Percentiles rank a stretch among this genome's conserved stretches.
phyloP scores from a whole-genome alignment of 495 filamentous ascomycete species.

The Achaetomiella virescens region DNA sequence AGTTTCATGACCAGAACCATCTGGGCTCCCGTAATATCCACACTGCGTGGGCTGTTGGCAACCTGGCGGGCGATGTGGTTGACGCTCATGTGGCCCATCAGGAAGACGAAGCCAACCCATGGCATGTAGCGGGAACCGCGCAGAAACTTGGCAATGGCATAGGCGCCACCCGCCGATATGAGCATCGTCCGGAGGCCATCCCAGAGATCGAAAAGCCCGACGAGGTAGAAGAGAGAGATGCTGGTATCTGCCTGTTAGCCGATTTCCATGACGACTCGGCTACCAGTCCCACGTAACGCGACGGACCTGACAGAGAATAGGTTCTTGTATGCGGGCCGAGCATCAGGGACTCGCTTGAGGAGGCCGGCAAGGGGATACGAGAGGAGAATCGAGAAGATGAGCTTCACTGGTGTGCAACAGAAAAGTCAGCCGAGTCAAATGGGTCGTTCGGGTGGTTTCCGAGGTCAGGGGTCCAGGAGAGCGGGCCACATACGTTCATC shows the following conservation, averaged over 20 bases:
- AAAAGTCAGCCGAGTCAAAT: slow-evolving; percentile 3
- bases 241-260: slow-evolving; percentile 26
- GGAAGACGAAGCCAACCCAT: slow-evolving; percentile 89
- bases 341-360: slow-evolving; percentile 86
- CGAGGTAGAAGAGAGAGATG: slow-evolving; percentile 79
- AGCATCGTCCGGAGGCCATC: slow-evolving; percentile 71
- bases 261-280: background rate
- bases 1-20: slow-evolving; percentile 99
- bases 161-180: slow-evolving; percentile 71
- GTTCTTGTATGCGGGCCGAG: slow-evolving; percentile 80
- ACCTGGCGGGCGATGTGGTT: slow-evolving; percentile 81
- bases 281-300: background rate
- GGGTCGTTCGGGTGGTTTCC: background rate
- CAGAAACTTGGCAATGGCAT: slow-evolving; percentile 76
- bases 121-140: slow-evolving; percentile 89
- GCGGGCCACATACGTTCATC: slow-evolving; percentile 64
- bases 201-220: slow-evolving; percentile 96
- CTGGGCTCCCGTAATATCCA: slow-evolving; percentile 94
- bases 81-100: slow-evolving; percentile 93
- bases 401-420: slow-evolving; percentile 62
- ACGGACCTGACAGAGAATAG: slow-evolving; percentile 71
- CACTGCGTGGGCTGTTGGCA: slow-evolving; percentile 50
- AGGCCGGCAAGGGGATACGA: slow-evolving; percentile 89
- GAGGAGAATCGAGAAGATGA: slow-evolving; percentile 82
- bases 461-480: background rate